Evolutionary conservation across 225 moss, liverwort and hornwort species (phyloP).

Genomic region (Anthoceros angustus): DNA sequence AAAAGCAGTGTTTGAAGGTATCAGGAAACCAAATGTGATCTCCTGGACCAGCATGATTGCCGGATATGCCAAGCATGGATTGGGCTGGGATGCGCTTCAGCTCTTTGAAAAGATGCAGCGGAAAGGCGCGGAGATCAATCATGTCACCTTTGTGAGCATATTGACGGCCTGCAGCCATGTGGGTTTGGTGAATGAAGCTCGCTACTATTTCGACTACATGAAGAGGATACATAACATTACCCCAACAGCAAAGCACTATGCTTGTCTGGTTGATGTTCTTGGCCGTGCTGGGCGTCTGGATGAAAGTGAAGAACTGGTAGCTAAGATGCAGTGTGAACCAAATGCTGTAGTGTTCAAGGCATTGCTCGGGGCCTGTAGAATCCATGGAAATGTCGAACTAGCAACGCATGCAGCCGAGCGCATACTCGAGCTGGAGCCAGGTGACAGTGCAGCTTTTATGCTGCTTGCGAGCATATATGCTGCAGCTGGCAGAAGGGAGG

Average conservation of each 20-base stretch:
- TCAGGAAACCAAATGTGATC: not conserved
- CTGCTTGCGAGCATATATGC: constrained; percentile 6
- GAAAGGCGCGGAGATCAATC: constrained; percentile 4
- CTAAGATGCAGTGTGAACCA: not conserved
- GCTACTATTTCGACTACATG: constrained; percentile 1
- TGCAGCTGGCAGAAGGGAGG: constrained; percentile 5
- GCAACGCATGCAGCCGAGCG: constrained; percentile 3
- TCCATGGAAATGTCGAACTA: constrained; percentile 2
- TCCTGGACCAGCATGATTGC: constrained; percentile 6
- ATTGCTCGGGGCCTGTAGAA: constrained; percentile 6
- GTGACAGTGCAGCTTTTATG: not conserved
- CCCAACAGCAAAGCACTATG: constrained; percentile 3
- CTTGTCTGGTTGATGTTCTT: constrained; percentile 1
- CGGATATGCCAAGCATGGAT: not conserved
- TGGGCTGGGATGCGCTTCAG: not conserved
- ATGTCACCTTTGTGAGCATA: constrained; percentile 4
- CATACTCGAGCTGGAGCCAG: not conserved
- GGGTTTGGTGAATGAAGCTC: constrained; percentile 6
- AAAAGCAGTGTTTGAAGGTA: not conserved
- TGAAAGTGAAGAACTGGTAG: not conserved
- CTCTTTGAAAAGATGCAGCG: constrained; percentile 2
- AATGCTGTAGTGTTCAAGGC: not conserved
- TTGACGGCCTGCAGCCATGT: not conserved
- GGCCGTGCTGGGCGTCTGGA: constrained; percentile 1
- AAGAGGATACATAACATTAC: not conserved